phyloP scores from a whole-genome alignment of 2,329 filamentous ascomycete species.

The Fusarium subtropicale region DNA sequence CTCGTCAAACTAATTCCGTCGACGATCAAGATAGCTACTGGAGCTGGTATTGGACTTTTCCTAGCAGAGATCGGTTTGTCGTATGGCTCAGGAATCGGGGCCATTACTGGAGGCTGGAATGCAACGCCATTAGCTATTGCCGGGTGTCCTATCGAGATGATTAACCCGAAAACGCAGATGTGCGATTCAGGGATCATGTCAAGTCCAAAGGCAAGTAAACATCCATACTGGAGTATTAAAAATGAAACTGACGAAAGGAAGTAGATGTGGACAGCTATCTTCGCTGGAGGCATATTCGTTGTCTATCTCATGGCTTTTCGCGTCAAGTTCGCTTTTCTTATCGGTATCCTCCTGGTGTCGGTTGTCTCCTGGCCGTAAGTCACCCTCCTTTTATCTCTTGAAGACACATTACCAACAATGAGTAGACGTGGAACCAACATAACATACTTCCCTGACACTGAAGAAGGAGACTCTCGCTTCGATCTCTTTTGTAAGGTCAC shows the following conservation, averaged over 20 bases:
- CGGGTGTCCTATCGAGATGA: slow-evolving; percentile 63
- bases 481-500: slow-evolving; percentile 86
- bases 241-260: background rate
- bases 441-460: slow-evolving; percentile 79
- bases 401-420: background rate
- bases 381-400: rapidly evolving
- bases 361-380: slow-evolving; percentile 84
- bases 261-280: slow-evolving; percentile 80
- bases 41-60: slow-evolving; percentile 83
- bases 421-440: slow-evolving; percentile 64
- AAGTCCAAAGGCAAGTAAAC: slow-evolving; percentile 25
- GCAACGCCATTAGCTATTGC: slow-evolving; percentile 77
- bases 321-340: slow-evolving; percentile 83
- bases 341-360: slow-evolving; percentile 80
- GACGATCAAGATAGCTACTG: slow-evolving; percentile 84
- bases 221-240: rapidly evolving
- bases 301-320: slow-evolving; percentile 81
- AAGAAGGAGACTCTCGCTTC: slow-evolving; percentile 73
- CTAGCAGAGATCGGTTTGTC: slow-evolving; percentile 76
- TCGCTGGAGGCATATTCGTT: slow-evolving; percentile 80
- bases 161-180: slow-evolving; percentile 30
- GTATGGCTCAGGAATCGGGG: slow-evolving; percentile 80
- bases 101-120: slow-evolving; percentile 70
- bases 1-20: slow-evolving; percentile 80
- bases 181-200: slow-evolving; percentile 39